Base-by-base conservation (phyloP, 2,329 filamentous ascomycete genomes). In the Alternaria postmessia region DNA sequence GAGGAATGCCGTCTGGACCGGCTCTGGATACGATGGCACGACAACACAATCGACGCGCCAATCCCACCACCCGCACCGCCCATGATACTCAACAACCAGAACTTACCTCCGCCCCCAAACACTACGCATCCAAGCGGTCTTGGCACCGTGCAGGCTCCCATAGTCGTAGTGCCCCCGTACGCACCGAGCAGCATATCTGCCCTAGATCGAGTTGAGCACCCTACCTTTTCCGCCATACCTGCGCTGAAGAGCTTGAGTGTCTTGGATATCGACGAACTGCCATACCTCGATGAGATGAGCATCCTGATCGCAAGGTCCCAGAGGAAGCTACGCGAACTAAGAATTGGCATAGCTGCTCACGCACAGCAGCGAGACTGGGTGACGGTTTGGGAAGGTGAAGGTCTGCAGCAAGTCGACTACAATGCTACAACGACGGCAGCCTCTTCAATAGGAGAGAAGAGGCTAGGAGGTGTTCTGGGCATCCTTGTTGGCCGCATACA, bases 21-120 rank as follows among this genome's bases (percentile, higher is more conserved):
- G 58, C 84, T 95, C 20, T 94, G 91, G 89, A 87, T 95, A 54
- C 87, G 92, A 65, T 94, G 91, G 89, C 92, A 95, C 76, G 89
- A 94, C 75, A 94, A 93, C 71, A 84, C 83, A 12, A 83, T 76
- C 20, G 81, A 83, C 58, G 69, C 72, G 7, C 72, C 74, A 24
- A 65, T 67, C 20, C 75, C 78, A 54, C 77, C 70, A 47, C 79
- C 69, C 57, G 74, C 67, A 53, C 78, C 72, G 67, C 80, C 67
- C 65, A 77, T 67, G 77, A 79, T 64, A 36, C 74, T 71, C 53
- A 79, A 69, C 67, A 80, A 65, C 69, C 67, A 74, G 51, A 80
- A 63, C 69, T 63, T 74, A 5, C 75, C 77, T 47, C 77, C 80
- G 3, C 77, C 79, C 14, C 76, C 78, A n/a, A 74, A 75, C 46